phyloP scores from a whole-genome alignment of 2,329 filamentous ascomycete species.

The Fusarium dimerum region DNA sequence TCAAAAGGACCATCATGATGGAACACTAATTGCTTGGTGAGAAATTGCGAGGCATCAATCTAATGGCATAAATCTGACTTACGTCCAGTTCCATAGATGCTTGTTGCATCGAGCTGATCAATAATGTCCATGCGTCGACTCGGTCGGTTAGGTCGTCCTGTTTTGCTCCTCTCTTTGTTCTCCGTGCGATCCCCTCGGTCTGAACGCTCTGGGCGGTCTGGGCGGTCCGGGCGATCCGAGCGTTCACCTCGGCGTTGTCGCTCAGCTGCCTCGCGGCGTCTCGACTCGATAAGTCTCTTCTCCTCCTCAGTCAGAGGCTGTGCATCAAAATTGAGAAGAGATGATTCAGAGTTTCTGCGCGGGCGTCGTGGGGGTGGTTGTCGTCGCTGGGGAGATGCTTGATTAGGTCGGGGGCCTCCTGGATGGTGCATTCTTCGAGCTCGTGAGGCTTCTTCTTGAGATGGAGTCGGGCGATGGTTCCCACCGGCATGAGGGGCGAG shows the following conservation, averaged over 20 bases:
- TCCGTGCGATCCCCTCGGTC: conserved; percentile 36
- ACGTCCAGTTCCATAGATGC: conserved; percentile 92
- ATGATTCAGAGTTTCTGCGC: conserved; percentile 80
- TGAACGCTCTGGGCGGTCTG: conserved; percentile 21
- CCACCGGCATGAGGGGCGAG: conserved; percentile 43
- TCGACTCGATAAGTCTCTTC: conserved; percentile 40
- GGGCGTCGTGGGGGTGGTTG: conserved; percentile 41
- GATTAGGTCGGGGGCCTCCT: conserved; percentile 33
- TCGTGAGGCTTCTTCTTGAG: conserved; percentile 65
- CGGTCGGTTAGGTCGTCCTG: conserved; percentile 49
- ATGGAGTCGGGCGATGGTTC: conserved; percentile 62
- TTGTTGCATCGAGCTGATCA: conserved; percentile 93
- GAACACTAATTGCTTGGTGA: conserved; percentile 66
- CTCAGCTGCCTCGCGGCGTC: conserved; percentile 29
- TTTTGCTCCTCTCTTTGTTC: conserved; percentile 27
- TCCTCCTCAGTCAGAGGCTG: conserved; percentile 61
- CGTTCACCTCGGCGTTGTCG: conserved; percentile 24
- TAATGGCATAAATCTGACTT: conserved; percentile 41
- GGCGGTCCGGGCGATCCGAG: conserved; percentile 15
- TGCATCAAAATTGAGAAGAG: conserved; percentile 60
- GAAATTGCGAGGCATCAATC: background rate
- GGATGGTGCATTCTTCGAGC: conserved; percentile 45
- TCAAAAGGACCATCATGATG: conserved; percentile 98
- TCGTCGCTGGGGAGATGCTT: conserved; percentile 34
- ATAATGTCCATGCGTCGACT: conserved; percentile 77